Base-by-base conservation (phyloP, 1,284 basidiomycete genomes). In the Rhodotorula mucilaginosa region DNA sequence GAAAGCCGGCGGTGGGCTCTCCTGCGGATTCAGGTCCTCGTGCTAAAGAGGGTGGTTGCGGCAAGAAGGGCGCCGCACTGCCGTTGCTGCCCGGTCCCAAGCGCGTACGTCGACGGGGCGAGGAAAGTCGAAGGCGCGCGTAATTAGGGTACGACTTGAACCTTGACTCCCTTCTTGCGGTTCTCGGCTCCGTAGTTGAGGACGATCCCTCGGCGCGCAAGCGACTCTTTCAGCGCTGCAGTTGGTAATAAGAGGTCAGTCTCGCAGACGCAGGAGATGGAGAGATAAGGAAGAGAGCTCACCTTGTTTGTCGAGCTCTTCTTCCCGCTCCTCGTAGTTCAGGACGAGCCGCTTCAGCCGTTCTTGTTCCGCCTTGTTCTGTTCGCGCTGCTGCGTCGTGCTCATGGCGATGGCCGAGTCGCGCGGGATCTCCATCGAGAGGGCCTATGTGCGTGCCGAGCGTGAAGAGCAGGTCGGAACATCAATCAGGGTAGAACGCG, bases 291-390 rank as follows among this genome's bases (percentile, higher is more conserved):
- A 2, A 16, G 52, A 16, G 59, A 16, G 8, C 71, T 26, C 3
- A 75, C 75, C 73, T 46, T 74, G 73, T 69, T 76, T 76, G 65
- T 76, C 75, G 47, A 63, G 57, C 18, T 64, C 73, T 58, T 76
- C 75, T 23, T 72, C 70, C 26, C 75, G 70, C n/a, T 34, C 34
- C 47, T 85, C 84, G 75, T 84, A 84, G 75, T 84, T 82, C 58
- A 85, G 78, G 0, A 95, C 95, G n/a, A 97, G 85, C 26, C 89
- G 87, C 83, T 98, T 98, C 76, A 98, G 83, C 73, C 97, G 92
- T 80, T 97, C 92, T 78, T 97, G 94, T 81, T 98, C 95, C 15
- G 91, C 92, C 81, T 90, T 91, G 81, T 94, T 92, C 79, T 93
- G 91, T 74, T 92, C 84, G 79, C 97, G 94, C 65, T 95, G 91